Evolutionary conservation across 306 rosid species (phyloP).

Genomic region (Malus asiatica): DNA sequence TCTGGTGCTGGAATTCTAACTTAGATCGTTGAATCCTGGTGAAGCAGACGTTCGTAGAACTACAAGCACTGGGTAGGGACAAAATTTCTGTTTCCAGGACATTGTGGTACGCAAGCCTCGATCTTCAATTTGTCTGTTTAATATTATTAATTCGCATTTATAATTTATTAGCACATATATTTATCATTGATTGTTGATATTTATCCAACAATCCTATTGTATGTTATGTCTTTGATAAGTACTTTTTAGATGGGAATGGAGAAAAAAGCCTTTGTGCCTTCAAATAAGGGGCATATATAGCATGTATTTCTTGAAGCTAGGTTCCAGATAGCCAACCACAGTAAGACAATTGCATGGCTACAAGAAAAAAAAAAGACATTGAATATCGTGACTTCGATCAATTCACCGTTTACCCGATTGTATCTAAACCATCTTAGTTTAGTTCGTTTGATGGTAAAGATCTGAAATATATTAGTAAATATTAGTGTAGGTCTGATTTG

Average conservation of each 20-base stretch:
- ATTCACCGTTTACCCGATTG: neutral
- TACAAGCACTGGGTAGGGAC: no score
- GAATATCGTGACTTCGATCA: neutral
- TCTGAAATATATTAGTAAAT: neutral
- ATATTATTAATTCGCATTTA: no score
- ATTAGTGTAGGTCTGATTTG: neutral
- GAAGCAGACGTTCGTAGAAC: no score
- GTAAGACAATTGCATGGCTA: neutral
- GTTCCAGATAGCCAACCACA: neutral
- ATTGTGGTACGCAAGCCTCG: no score
- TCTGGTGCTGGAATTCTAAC: no score
- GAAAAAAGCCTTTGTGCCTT: neutral
- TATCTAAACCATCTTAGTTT: neutral
- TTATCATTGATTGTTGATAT: no score
- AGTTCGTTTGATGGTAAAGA: neutral
- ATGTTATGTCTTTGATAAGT: neutral
- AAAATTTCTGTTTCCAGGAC: no score
- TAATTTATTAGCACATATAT: no score
- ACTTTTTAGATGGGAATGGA: neutral
- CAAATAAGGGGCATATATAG: no score
- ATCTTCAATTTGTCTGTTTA: no score
- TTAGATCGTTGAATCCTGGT: no score
- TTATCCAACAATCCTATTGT: no score
- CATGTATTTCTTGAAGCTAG: neutral
- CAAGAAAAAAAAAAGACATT: neutral